Percentiles rank a stretch among this genome's conserved stretches.
Conservation (phyloP, 257 asterid genomes). For the Rubia yunnanensis region DNA sequence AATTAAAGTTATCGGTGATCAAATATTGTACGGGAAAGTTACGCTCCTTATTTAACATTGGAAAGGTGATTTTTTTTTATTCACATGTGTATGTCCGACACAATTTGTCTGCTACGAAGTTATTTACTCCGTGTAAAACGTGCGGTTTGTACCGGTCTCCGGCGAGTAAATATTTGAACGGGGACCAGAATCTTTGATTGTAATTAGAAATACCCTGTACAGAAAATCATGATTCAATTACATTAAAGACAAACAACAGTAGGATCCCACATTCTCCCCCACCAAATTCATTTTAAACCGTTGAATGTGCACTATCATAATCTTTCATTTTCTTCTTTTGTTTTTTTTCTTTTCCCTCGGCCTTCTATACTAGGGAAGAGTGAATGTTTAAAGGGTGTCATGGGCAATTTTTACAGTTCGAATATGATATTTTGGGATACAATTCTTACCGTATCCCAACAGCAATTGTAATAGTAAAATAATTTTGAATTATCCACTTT, state of each 20-base stretch:
- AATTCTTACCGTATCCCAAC: too few species aligned
- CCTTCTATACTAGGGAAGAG: too few species aligned
- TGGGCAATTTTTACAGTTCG: too few species aligned
- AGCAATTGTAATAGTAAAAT: too few species aligned
- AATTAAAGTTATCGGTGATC: too few species aligned
- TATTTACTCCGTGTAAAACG: background rate
- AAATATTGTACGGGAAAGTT: too few species aligned
- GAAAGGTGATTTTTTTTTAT: too few species aligned
- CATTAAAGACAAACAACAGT: constrained; percentile 26
- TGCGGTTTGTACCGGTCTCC: background rate
- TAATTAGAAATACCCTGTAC: constrained; percentile 8
- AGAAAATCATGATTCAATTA: constrained; percentile 23
- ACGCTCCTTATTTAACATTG: too few species aligned
- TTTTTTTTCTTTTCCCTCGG: background rate
- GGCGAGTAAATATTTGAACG: constrained; percentile 8
- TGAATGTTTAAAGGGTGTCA: too few species aligned
- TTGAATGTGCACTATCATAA: constrained; percentile 32
- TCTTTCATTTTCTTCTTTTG: background rate
- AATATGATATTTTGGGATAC: too few species aligned
- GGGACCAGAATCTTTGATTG: constrained; percentile 8
- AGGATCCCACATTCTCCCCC: constrained; percentile 28
- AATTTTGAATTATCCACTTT: too few species aligned
- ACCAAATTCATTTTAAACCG: constrained; percentile 32
- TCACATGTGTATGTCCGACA: too few species aligned
- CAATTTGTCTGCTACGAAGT: background rate